phyloP scores from a whole-genome alignment of 73 alveolate species.

The Effrenium voratum region DNA sequence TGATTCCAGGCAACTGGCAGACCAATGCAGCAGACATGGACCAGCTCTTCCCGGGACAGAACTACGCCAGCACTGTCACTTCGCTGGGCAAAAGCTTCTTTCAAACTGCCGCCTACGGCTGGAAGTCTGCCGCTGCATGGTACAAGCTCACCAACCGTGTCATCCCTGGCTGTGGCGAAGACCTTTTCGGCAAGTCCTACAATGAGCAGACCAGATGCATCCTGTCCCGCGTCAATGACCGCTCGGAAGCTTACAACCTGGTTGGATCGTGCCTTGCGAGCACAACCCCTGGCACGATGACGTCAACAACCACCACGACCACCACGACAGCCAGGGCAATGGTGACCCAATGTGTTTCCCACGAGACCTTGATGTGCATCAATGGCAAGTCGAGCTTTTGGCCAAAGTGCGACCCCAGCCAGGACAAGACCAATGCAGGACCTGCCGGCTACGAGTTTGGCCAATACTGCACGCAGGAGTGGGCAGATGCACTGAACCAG shows the following conservation, averaged over 20 bases:
- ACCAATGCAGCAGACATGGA: too few relatives aligned
- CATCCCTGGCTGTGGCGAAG: conserved; percentile 62
- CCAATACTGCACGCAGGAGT: neutral
- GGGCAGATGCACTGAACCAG: conserved; percentile 82
- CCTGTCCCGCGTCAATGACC: conserved; percentile 53
- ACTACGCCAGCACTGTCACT: neutral
- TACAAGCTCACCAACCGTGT: conserved; percentile 49
- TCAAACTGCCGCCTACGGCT: conserved; percentile 55
- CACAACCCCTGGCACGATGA: conserved; percentile 17
- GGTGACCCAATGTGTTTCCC: too few relatives aligned
- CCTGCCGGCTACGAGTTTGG: conserved; percentile 93
- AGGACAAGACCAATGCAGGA: conserved; percentile 41
- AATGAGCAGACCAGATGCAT: conserved; percentile 55
- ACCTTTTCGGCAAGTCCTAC: conserved; percentile 35
- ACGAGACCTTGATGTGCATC: conserved; percentile 82
- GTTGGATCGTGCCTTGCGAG: conserved; percentile 64
- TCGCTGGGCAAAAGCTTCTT: conserved; percentile 55
- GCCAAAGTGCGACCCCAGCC: conserved; percentile 85
- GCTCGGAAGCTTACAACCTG: conserved; percentile 8
- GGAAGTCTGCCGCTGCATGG: conserved; percentile 89
- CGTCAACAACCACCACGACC: conserved; percentile 23
- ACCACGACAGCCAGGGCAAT: neutral
- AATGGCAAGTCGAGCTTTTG: conserved; percentile 79
- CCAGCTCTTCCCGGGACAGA: too few relatives aligned
- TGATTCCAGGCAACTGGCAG: conserved; percentile 91